Evolutionary conservation across 2,329 filamentous ascomycete species (phyloP), one percentile per base, ranked within the genome.

Genomic region (Pseudocercospora fijiensis): DNA sequence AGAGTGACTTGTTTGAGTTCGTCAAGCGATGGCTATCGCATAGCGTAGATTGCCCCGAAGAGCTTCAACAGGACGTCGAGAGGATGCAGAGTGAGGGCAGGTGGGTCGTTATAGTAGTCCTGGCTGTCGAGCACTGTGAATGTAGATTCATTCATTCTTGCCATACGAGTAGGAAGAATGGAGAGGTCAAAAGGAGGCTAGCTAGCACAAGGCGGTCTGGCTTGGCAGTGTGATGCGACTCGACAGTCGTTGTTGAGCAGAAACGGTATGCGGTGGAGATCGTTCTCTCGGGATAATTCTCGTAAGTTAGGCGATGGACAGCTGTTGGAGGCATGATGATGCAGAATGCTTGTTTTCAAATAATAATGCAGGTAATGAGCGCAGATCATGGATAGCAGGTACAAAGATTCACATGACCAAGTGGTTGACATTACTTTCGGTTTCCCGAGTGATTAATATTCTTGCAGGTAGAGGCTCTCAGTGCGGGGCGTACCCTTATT

Each of bases 241-340:
- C 18, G 49, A 24, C 45, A n/a, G n/a, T n/a, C n/a, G n/a, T n/a
- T n/a, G n/a, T 49, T 49, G 45, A 22, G 24, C 49, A 5, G 16
- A 26, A 26, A n/a, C 28, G 49, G 49, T 26, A 30, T 53, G 5
- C 26, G 5, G 9, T 28, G 49, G 18, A n/a, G 49, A 53, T 53
- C 49, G 49, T 53, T 30, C 49, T 53, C 49, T 53, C 49, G 49
- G 49, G 26, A 33, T 33, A 33, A 33, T 33, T n/a, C n/a, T n/a
- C n/a, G n/a, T n/a, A n/a, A 33, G 30, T 33, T 33, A 33, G 11
- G 33, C n/a, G 33, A 37, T 37, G 7, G 33, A 37, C 33, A 16
- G 33, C 33, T 37, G 33, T 37, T 37, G 13, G n/a, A 1, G 33
- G 11, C 33, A 16, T n/a, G 13, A 16, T n/a, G 13, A 37, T 33